phyloP scores from a whole-genome alignment of 176 grass and related monocot species.

The Carex kokanica region DNA sequence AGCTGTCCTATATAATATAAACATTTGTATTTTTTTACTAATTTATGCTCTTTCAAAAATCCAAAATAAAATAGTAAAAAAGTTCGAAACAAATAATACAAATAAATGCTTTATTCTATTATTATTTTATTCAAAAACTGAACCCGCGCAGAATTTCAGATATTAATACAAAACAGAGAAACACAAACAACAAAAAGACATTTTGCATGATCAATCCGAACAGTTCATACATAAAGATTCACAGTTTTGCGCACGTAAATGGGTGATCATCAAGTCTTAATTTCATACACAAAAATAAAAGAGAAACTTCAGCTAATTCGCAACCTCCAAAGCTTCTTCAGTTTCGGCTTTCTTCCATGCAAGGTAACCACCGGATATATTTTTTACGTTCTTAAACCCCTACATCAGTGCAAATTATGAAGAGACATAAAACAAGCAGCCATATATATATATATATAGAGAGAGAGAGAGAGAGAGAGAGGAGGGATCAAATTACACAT shows the following conservation, averaged over 20 bases:
- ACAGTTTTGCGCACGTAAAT: not conserved
- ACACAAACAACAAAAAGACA: not conserved
- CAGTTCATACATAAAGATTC: not conserved
- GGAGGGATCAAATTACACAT: no score
- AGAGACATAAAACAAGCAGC: not conserved
- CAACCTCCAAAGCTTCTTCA: constrained; percentile 6
- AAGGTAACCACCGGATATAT: constrained; percentile 31
- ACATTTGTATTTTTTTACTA: no score
- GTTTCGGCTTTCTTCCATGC: constrained; percentile 30
- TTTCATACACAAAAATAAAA: not conserved
- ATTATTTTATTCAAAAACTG: not conserved
- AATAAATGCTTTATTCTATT: no score
- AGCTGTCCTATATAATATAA: no score
- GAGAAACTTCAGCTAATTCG: not conserved
- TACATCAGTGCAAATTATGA: constrained; percentile 11
- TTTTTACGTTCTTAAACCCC: constrained; percentile 35
- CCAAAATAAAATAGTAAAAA: no score
- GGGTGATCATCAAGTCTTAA: not conserved
- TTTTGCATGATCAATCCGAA: not conserved
- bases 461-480: no score
- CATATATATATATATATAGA: no score
- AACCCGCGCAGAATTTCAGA: not conserved
- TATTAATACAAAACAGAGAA: not conserved
- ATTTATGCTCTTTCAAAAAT: no score
- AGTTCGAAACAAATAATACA: no score